These are phyloP conservation scores for Lachnellula arida DNA, from an alignment of 2,329 filamentous ascomycete genomes.

Conservation along the genomic window DNA sequence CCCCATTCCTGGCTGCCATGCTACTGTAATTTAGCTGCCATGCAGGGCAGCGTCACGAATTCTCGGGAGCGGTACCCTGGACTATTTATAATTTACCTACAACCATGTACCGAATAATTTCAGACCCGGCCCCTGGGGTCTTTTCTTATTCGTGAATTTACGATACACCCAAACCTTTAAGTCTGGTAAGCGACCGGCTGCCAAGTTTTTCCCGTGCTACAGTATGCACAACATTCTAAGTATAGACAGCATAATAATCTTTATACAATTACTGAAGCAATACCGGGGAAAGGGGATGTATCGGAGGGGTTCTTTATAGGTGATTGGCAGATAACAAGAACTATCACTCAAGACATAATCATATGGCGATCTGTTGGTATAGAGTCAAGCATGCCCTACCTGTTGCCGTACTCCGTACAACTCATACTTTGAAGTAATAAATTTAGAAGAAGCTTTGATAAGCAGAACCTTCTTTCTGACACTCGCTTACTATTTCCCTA, in stretches of 20 bases:
- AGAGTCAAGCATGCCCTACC: no score
- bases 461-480: not conserved
- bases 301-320: not conserved
- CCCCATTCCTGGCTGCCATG: not conserved
- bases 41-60: not conserved
- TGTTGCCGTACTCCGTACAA: no score
- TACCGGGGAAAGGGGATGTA: not conserved
- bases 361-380: not conserved
- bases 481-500: not conserved
- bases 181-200: not conserved
- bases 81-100: not conserved
- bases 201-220: not conserved
- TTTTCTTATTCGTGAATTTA: not conserved
- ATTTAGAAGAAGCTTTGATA: not conserved
- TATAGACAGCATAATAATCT: not conserved
- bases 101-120: not conserved
- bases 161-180: not conserved
- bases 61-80: not conserved
- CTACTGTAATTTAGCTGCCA: not conserved
- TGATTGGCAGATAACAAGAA: not conserved
- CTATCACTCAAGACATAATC: not conserved
- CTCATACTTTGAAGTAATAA: no score
- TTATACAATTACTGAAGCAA: not conserved
- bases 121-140: not conserved
- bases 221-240: not conserved